These are phyloP conservation scores for Tribonema minus DNA, from an alignment of 108 stramenopile genomes.

Conservation along the genomic window DNA sequence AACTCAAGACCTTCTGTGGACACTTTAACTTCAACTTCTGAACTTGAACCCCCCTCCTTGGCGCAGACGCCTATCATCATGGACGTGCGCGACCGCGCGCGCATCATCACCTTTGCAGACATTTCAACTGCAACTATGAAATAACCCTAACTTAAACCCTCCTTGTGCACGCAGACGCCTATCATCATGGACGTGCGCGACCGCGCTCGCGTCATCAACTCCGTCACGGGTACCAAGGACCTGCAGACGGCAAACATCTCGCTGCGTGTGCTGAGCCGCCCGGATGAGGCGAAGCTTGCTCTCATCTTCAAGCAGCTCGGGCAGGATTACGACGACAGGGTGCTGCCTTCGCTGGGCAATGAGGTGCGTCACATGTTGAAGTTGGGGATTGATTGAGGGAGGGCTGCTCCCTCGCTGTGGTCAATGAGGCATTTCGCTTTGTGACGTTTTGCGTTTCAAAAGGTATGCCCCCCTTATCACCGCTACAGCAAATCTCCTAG, in stretches of 20 bases:
- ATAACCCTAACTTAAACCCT: too few species aligned
- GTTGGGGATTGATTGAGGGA: too few species aligned
- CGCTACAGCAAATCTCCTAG: too few species aligned
- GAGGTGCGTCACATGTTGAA: constrained; percentile 63
- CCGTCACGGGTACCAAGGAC: constrained; percentile 87
- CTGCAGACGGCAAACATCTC: constrained; percentile 99
- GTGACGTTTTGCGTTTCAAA: neutral
- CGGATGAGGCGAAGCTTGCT: constrained; percentile 84
- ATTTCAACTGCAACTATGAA: too few species aligned
- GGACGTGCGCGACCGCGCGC: constrained; percentile 88
- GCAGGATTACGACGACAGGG: constrained; percentile 94
- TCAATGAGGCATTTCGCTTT: neutral
- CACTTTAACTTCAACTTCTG: too few species aligned
- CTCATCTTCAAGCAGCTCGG: constrained; percentile 88
- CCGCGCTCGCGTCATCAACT: constrained; percentile 90
- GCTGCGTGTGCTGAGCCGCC: constrained; percentile 91
- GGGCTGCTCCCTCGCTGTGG: too few species aligned
- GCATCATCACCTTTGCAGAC: too few species aligned
- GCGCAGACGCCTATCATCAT: constrained; percentile 85
- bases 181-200: constrained; percentile 92
- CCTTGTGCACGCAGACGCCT: constrained; percentile 70
- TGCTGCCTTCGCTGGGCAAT: constrained; percentile 97
- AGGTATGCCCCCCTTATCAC: neutral
- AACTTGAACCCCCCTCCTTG: too few species aligned
- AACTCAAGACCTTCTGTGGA: too few species aligned